A percentile compares a stretch with the other conserved stretches of the same genome.
Evolutionary conservation across 176 grass and related monocot species (phyloP).

Genomic region (Oryza meridionalis): DNA sequence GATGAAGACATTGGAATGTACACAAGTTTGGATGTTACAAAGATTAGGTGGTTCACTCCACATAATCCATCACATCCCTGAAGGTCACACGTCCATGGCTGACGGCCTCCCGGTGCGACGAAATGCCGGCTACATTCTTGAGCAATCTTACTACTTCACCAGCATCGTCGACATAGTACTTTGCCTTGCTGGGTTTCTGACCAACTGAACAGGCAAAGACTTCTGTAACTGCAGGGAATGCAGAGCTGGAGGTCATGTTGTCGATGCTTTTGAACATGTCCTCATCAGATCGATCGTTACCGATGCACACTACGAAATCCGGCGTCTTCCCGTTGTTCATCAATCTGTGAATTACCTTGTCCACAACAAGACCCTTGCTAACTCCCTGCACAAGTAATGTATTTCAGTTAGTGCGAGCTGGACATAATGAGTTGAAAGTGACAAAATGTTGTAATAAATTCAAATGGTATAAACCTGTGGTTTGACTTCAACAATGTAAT

Average conservation of each 20-base stretch:
- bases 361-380: conserved; percentile 80
- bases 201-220: conserved; percentile 92
- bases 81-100: conserved; percentile 55
- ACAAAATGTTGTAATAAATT: not conserved
- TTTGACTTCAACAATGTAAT: conserved; percentile 96
- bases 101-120: conserved; percentile 43
- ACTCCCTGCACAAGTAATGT: conserved; percentile 57
- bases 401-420: not conserved
- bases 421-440: conserved; percentile 9
- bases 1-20: conserved; percentile 39
- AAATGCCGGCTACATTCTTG: conserved; percentile 43
- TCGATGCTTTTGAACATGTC: conserved; percentile 95
- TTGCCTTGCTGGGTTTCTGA: conserved; percentile 89
- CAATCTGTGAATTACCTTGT: conserved; percentile 66
- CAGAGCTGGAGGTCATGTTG: conserved; percentile 42
- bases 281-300: conserved; percentile 87
- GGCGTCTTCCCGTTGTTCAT: conserved; percentile 57
- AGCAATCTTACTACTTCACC: conserved; percentile 81
- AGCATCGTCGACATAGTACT: conserved; percentile 87
- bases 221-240: conserved; percentile 50
- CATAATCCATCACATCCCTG: conserved; percentile 48
- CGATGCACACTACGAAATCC: conserved; percentile 80
- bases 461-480: conserved; percentile 61
- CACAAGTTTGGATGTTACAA: conserved; percentile 37
- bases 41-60: conserved; percentile 22